Evolutionary conservation across 176 grass and related monocot species (phyloP).

Genomic region (Pontederia crassipes): DNA sequence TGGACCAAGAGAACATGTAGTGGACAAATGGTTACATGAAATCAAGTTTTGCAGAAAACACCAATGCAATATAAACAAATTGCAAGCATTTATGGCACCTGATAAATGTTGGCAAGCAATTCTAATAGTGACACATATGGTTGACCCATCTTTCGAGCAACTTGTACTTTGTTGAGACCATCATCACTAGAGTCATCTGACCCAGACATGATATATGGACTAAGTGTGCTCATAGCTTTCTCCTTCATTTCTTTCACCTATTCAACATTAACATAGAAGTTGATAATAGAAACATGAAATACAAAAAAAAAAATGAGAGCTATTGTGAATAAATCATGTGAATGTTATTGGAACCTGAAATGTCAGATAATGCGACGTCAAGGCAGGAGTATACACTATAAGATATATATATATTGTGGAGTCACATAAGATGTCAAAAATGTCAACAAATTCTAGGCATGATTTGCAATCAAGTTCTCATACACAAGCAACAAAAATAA

Average conservation of each 20-base stretch:
- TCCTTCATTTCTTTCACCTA: conserved; percentile 99
- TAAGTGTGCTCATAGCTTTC: conserved; percentile 75
- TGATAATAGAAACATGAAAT: neutral
- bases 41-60: neutral
- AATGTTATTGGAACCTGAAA: no score
- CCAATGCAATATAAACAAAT: neutral
- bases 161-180: conserved; percentile 36
- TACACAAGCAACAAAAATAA: no score
- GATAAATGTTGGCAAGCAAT: conserved; percentile 80
- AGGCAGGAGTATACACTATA: no score
- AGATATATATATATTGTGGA: no score
- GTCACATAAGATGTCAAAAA: no score
- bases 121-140: conserved; percentile 88
- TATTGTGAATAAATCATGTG: neutral
- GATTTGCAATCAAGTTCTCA: no score
- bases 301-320: neutral
- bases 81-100: conserved; percentile 25
- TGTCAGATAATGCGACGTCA: no score
- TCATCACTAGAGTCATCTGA: conserved; percentile 36
- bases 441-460: no score
- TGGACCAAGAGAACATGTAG: no score
- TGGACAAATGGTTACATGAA: neutral
- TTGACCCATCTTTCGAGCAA: conserved; percentile 25
- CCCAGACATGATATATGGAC: conserved; percentile 32
- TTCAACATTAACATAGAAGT: conserved; percentile 9